Conservation (phyloP, 805 yeast species). For the Kuraishia hungarica region DNA sequence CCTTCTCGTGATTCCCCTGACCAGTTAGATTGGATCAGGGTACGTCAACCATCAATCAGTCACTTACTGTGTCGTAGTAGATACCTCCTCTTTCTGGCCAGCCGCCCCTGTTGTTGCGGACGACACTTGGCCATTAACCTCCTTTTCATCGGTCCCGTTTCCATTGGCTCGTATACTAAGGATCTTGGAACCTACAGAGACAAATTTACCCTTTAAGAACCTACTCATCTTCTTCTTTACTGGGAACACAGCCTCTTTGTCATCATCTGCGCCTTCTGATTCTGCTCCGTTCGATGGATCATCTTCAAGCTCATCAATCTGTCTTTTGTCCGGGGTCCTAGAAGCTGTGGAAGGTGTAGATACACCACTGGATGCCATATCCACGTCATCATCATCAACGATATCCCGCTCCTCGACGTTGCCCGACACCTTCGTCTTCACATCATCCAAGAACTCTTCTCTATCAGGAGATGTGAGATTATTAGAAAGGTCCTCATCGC, state of each 20-base stretch:
- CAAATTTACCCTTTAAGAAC: slow-evolving; percentile 6
- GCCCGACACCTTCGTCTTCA: not conserved
- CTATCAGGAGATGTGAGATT: slow-evolving; percentile 1
- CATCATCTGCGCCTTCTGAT: slow-evolving; percentile 17
- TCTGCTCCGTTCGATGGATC: slow-evolving; percentile 25
- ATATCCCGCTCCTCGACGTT: not conserved
- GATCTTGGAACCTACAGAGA: not conserved
- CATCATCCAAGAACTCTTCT: not conserved
- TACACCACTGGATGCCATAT: slow-evolving; percentile 21
- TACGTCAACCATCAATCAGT: not conserved
- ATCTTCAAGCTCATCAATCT: not conserved
- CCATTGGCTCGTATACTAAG: not conserved
- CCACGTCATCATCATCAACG: slow-evolving; percentile 2
- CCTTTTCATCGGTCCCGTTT: not conserved
- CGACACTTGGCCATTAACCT: not conserved
- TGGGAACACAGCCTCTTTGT: slow-evolving; percentile 11
- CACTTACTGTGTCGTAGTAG: not conserved
- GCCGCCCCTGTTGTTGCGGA: not conserved
- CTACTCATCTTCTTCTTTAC: slow-evolving; percentile 13
- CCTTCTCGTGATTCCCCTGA: not conserved
- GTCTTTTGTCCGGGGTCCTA: slow-evolving; percentile 1
- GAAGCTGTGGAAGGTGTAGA: not conserved
- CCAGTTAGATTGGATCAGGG: too few relatives aligned
- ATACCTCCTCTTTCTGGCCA: not conserved
- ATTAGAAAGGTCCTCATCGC: slow-evolving; percentile 1